phyloP scores from a whole-genome alignment of 2,329 filamentous ascomycete genomes.

The Fusarium nanum region DNA sequence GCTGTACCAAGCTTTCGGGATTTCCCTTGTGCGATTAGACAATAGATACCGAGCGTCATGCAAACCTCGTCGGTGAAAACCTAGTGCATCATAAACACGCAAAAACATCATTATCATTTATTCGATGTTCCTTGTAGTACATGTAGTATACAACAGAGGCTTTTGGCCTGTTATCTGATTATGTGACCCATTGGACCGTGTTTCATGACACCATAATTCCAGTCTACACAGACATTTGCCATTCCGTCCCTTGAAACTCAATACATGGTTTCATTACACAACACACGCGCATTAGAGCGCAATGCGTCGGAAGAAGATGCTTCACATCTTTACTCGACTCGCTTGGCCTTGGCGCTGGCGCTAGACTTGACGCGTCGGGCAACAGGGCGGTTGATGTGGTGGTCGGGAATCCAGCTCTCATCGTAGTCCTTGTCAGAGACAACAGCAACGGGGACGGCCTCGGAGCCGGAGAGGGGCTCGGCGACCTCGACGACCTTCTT shows the following conservation, averaged over 20 bases:
- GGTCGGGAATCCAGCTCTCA: conserved; percentile 91
- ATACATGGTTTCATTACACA: conserved; percentile 17
- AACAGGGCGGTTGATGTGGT: conserved; percentile 88
- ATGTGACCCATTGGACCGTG: conserved; percentile 19
- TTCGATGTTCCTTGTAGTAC: conserved; percentile 37
- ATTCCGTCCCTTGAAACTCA: conserved; percentile 14
- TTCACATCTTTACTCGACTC: conserved; percentile 46
- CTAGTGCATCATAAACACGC: background rate
- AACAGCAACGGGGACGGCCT: conserved; percentile 75
- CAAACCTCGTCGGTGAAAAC: no score
- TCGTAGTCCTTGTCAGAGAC: conserved; percentile 81
- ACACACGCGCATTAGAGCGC: conserved; percentile 6
- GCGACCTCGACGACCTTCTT: conserved; percentile 75
- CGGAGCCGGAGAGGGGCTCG: conserved; percentile 73
- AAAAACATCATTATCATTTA: conserved; percentile 28
- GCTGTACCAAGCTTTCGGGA: background rate
- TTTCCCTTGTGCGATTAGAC: no score
- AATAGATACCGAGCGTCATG: background rate
- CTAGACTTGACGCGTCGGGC: conserved; percentile 74
- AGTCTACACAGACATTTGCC: conserved; percentile 31
- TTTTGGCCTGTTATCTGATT: conserved; percentile 20
- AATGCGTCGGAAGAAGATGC: background rate
- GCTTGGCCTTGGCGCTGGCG: conserved; percentile 60
- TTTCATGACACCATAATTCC: conserved; percentile 21
- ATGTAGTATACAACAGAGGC: conserved; percentile 43